Conservation (phyloP, 306 rosid genomes). For the Luffa acutangula region DNA sequence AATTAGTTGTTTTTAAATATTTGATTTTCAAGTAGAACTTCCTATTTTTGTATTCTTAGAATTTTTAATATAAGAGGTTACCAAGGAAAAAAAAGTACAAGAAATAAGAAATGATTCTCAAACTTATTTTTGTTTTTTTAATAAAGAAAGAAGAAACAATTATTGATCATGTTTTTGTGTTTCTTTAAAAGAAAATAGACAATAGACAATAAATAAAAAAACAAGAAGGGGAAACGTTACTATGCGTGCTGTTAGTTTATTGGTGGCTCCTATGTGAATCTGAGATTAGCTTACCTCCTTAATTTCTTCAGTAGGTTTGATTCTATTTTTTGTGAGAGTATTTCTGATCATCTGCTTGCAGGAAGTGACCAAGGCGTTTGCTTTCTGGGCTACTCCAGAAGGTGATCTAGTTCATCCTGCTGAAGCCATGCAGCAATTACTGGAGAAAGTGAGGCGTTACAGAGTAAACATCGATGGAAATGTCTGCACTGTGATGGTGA, state of each 20-base stretch:
- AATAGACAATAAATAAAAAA: background rate
- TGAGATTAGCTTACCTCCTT: background rate
- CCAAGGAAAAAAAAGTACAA: background rate
- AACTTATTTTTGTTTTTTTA: background rate
- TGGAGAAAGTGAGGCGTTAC: constrained; percentile 92
- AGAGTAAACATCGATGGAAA: constrained; percentile 95
- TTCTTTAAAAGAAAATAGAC: background rate
- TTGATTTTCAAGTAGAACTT: background rate
- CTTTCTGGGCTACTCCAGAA: constrained; percentile 95
- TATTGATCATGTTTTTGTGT: background rate
- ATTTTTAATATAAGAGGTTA: background rate
- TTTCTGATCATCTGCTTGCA: constrained; percentile 22
- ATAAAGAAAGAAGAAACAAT: background rate
- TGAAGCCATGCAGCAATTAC: constrained; percentile 94
- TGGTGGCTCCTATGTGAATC: background rate
- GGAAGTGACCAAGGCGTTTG: constrained; percentile 77
- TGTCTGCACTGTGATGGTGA: constrained; percentile 96
- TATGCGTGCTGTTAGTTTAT: background rate
- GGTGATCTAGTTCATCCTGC: constrained; percentile 96
- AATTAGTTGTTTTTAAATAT: background rate
- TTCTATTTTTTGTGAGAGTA: background rate
- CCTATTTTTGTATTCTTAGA: background rate
- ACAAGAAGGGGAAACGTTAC: background rate
- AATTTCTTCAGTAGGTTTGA: background rate
- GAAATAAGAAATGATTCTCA: background rate